Evolutionary conservation across 768 basidiomycete genomes (phyloP), one percentile per base, ranked within the genome.

Genomic region (Leccinellum albellum): DNA sequence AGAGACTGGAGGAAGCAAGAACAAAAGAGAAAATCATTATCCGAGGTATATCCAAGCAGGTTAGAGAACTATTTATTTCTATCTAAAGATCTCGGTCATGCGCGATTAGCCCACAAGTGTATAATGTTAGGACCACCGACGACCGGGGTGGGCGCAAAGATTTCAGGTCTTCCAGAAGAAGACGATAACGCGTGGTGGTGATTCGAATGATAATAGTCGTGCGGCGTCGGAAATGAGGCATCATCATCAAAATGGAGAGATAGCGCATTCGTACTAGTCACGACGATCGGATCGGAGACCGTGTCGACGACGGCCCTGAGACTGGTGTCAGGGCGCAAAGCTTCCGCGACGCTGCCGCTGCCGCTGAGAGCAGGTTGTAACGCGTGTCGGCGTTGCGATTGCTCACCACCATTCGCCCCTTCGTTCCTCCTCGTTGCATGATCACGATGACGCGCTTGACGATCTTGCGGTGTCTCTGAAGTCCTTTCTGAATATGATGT

Each of bases 191-290:
- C 53, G 51, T 62, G 65, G 26, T 24, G 32, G 51, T 55, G 58
- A 35, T n/a, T 37, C 17, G 35, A 37, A 37, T 37, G 35, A 37
- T 37, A 37, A 23, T 64, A 57, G 53, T 61, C 70, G 56, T 70
- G 70, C 52, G 64, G 68, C 52, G 64, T 35, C 23, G 70, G 60
- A 58, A 66, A 61, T 52, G 70, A 72, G 70, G 70, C 70, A 70
- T 72, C 72, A 64, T 73, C 70, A 70, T 72, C 70, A 64, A 72
- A 72, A 68, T 68, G 66, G 55, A 72, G 68, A 42, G 72, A 73
- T 66, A 72, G 58, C 57, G 70, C 70, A 26, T 72, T 71, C 7
- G 70, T 65, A 42, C 67, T 54, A 51, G 61, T 63, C 49, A 72
- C 66, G 35, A 17, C 35, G 35, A 37, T 37, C 9, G 35, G 4